phyloP scores from a whole-genome alignment of 108 stramenopile genomes.

The Nannochloropsis salina region DNA sequence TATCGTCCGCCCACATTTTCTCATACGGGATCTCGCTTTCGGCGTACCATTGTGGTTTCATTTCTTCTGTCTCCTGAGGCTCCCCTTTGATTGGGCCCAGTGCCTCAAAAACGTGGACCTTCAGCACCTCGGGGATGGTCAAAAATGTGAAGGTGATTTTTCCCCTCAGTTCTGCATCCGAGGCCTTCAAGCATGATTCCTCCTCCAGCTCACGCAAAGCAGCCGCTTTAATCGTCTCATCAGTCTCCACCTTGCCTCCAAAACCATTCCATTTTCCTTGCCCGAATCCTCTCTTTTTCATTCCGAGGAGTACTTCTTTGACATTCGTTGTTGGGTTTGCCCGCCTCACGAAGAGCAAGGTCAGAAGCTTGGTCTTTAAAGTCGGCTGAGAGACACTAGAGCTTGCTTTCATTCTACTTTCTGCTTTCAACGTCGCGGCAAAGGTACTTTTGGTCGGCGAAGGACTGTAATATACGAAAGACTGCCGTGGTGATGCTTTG shows the following conservation, averaged over 20 bases:
- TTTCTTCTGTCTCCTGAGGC: slow-evolving; percentile 21
- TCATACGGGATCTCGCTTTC: slow-evolving; percentile 27
- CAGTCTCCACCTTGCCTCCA: slow-evolving; percentile 21
- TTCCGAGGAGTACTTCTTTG: slow-evolving; percentile 21
- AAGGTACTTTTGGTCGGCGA: too few species aligned
- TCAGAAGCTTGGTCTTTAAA: background rate
- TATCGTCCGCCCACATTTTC: slow-evolving; percentile 27
- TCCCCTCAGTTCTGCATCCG: background rate
- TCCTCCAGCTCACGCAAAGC: slow-evolving; percentile 27
- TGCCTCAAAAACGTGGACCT: slow-evolving; percentile 24
- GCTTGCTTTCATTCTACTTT: background rate
- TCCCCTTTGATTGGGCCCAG: background rate
- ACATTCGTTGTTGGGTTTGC: background rate
- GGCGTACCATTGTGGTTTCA: slow-evolving; percentile 26
- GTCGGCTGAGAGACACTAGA: background rate
- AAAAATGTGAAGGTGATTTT: background rate
- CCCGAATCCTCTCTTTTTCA: slow-evolving; percentile 27
- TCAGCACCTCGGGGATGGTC: background rate
- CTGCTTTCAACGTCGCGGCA: background rate
- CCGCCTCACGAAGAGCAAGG: background rate
- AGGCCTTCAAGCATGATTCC: slow-evolving; percentile 8
- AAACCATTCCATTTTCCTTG: slow-evolving; percentile 28
- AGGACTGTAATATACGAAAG: too few species aligned
- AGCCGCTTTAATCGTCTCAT: slow-evolving; percentile 20
- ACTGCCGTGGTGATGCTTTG: too few species aligned